Conservation (phyloP, 805 yeast genomes). For the Metschnikowia peoriensis region DNA sequence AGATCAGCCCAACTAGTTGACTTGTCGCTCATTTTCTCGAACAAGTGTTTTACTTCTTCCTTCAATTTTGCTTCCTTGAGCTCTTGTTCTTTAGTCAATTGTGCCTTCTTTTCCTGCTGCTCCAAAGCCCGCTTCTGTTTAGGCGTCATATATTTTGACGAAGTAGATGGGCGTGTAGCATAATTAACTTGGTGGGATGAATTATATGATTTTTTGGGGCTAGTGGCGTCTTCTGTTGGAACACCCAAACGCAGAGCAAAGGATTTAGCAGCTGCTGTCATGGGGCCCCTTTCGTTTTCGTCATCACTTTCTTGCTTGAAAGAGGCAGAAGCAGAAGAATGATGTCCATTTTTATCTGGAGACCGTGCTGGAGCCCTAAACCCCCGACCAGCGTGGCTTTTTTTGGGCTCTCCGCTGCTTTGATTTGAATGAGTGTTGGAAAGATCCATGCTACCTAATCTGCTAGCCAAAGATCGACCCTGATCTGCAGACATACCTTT, state of each 20-base stretch:
- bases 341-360: background rate
- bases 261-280: conserved; percentile 32
- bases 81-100: conserved; percentile 6
- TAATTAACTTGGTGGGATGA: background rate
- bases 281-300: conserved; percentile 2
- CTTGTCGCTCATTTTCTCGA: conserved; percentile 28
- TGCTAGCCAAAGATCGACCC: background rate
- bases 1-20: conserved; percentile 34
- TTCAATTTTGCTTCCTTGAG: conserved; percentile 21
- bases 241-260: conserved; percentile 31
- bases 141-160: conserved; percentile 12
- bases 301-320: background rate
- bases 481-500: background rate
- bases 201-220: background rate
- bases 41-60: conserved; percentile 27
- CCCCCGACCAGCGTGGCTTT: conserved; percentile 7
- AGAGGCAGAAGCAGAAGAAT: background rate
- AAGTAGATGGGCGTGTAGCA: background rate
- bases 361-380: background rate
- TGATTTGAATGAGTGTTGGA: background rate
- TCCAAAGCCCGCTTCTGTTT: conserved; percentile 11
- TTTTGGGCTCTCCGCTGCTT: conserved; percentile 1
- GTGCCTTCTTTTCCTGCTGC: conserved; percentile 9
- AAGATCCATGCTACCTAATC: conserved; percentile 1
- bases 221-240: conserved; percentile 1